These are phyloP conservation scores for Schizopora paradoxa DNA, from an alignment of 1,284 basidiomycete species.

Conservation along the genomic window DNA sequence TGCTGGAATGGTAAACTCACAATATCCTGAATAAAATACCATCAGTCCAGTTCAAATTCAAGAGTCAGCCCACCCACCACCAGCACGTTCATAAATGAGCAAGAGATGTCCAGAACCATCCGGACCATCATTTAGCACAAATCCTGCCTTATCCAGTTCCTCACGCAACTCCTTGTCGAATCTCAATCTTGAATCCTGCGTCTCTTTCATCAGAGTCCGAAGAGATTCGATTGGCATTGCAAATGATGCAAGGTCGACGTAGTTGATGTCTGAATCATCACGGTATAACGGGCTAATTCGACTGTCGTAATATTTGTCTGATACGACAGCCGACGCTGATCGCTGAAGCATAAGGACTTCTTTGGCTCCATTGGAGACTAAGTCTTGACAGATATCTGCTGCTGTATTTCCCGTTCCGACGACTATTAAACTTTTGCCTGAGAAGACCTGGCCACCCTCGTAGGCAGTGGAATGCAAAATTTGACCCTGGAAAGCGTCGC, in stretches of 20 bases:
- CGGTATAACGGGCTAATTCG: no score
- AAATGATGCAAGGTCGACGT: conserved; percentile 39
- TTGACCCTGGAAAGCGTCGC: conserved; percentile 28
- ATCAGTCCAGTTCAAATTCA: conserved; percentile 8
- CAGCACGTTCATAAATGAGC: conserved; percentile 25
- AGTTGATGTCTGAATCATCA: conserved; percentile 32
- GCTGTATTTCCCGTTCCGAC: conserved; percentile 36
- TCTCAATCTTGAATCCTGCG: conserved; percentile 25
- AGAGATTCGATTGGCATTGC: conserved; percentile 35
- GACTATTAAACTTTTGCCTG: conserved; percentile 33
- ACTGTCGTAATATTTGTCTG: no score
- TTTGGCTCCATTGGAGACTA: conserved; percentile 28
- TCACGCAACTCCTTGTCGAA: conserved; percentile 32
- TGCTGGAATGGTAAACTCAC: not conserved
- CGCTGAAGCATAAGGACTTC: conserved; percentile 38
- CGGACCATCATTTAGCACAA: conserved; percentile 32
- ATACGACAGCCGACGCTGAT: conserved; percentile 26
- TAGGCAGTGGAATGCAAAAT: conserved; percentile 30
- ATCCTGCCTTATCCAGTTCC: conserved; percentile 32
- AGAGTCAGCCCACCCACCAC: conserved; percentile 22
- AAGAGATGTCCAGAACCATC: conserved; percentile 26
- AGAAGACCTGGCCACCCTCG: conserved; percentile 24
- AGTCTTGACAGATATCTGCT: conserved; percentile 35
- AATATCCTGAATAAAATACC: conserved; percentile 1
- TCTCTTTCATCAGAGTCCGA: conserved; percentile 30